Percentiles rank a stretch among this genome's conserved stretches.
Evolutionary conservation across 2,329 filamentous ascomycete genomes (phyloP).

Genomic region (Ilyonectria mors-panacis): DNA sequence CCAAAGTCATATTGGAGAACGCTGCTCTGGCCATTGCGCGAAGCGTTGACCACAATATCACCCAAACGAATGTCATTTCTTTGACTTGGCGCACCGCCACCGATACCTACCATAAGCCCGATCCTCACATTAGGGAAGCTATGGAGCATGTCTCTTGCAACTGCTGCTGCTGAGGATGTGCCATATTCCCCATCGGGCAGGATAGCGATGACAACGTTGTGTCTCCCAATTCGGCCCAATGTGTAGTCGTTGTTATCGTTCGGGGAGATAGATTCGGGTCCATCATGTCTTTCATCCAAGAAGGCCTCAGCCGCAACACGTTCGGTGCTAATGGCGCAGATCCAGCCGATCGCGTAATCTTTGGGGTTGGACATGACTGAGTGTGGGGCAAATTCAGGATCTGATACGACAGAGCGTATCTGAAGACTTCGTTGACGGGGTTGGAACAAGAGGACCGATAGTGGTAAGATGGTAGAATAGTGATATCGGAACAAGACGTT

Average conservation of each 20-base stretch:
- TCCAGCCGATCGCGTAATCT: no score
- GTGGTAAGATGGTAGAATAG: no score
- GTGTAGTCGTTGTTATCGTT: constrained; percentile 3
- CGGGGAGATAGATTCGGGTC: background rate
- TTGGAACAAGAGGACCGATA: no score
- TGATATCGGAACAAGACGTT: no score
- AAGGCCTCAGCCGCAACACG: no score
- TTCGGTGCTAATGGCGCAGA: no score
- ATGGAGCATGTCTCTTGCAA: background rate
- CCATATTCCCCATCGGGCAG: background rate
- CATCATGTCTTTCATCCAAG: no score
- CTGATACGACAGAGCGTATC: no score
- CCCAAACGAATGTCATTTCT: background rate
- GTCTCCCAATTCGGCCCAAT: background rate
- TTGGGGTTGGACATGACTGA: no score
- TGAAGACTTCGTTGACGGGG: no score
- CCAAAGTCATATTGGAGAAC: background rate
- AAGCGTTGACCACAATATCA: background rate
- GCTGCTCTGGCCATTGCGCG: background rate
- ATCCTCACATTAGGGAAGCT: background rate
- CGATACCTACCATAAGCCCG: background rate
- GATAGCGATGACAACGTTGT: constrained; percentile 2
- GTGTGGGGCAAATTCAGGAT: no score
- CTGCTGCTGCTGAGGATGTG: background rate
- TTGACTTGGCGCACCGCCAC: background rate